Percentiles rank a stretch among this genome's conserved stretches.
These are phyloP conservation scores for Fulvia fulva DNA, from an alignment of 2,329 filamentous ascomycete species.

Conservation along the genomic window DNA sequence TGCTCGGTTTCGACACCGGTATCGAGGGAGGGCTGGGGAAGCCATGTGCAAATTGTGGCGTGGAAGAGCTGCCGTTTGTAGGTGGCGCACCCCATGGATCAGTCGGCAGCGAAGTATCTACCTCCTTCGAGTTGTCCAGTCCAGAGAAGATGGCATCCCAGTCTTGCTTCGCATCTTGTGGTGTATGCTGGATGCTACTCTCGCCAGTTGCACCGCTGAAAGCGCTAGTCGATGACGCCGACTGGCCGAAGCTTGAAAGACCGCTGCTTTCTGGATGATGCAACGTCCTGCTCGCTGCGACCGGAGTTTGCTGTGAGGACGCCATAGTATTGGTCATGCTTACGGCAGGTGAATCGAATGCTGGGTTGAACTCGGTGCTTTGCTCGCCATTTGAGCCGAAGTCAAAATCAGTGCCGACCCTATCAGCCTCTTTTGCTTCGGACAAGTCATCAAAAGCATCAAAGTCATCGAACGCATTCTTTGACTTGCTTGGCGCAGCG, in stretches of 20 bases:
- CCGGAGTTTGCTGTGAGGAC: conserved; percentile 38
- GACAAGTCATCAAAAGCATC: conserved; percentile 80
- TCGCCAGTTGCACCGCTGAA: conserved; percentile 10
- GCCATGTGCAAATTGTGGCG: conserved; percentile 18
- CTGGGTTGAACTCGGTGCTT: conserved; percentile 72
- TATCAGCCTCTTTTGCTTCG: conserved; percentile 71
- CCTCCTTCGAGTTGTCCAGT: conserved; percentile 53
- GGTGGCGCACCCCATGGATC: conserved; percentile 29
- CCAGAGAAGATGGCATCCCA: conserved; percentile 94
- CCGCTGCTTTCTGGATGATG: conserved; percentile 22
- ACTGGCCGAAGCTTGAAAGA: conserved; percentile 27
- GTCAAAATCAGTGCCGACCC: conserved; percentile 75
- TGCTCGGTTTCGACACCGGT: conserved; percentile 8
- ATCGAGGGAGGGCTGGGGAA: conserved; percentile 5
- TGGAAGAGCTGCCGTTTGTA: conserved; percentile 8
- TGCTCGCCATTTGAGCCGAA: conserved; percentile 52
- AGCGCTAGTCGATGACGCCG: conserved; percentile 10
- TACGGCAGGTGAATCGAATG: conserved; percentile 65
- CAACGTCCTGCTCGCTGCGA: conserved; percentile 25
- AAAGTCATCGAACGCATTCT: conserved; percentile 64
- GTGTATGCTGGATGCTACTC: conserved; percentile 35
- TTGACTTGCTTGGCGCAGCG: conserved; percentile 32
- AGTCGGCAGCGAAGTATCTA: conserved; percentile 27
- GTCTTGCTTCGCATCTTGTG: conserved; percentile 58
- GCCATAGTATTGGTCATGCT: conserved; percentile 47